Conservation (phyloP, 805 yeast genomes). For the Candida arabinofermentans region DNA sequence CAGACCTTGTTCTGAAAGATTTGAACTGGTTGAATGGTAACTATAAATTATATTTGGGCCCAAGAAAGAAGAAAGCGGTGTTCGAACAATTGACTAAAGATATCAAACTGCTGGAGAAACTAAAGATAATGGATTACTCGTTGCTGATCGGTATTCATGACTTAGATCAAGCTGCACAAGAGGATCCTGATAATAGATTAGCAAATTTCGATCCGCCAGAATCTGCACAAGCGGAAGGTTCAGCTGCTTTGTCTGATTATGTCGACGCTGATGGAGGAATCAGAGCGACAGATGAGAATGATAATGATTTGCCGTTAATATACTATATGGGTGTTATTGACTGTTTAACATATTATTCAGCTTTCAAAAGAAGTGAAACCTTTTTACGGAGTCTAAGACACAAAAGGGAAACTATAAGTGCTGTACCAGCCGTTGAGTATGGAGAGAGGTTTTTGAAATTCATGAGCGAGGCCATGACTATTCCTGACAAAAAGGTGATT, state of each 20-base stretch:
- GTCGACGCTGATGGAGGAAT: slow-evolving; percentile 67
- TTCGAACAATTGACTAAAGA: slow-evolving; percentile 71
- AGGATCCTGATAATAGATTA: slow-evolving; percentile 21
- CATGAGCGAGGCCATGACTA: slow-evolving; percentile 33
- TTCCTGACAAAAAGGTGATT: background rate
- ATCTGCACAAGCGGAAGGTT: slow-evolving; percentile 11
- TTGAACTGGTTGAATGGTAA: slow-evolving; percentile 76
- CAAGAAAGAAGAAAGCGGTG: slow-evolving; percentile 55
- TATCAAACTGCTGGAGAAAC: slow-evolving; percentile 61
- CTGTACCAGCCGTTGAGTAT: slow-evolving; percentile 87
- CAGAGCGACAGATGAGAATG: slow-evolving; percentile 59
- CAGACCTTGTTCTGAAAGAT: slow-evolving; percentile 68
- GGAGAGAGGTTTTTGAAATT: slow-evolving; percentile 82
- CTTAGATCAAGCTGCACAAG: slow-evolving; percentile 48
- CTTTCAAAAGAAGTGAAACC: slow-evolving; percentile 77
- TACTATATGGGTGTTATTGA: slow-evolving; percentile 94
- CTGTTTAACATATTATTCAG: slow-evolving; percentile 78
- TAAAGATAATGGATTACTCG: slow-evolving; percentile 95
- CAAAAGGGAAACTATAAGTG: slow-evolving; percentile 68
- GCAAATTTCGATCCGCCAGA: slow-evolving; percentile 24
- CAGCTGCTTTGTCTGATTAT: slow-evolving; percentile 13
- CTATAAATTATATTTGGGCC: slow-evolving; percentile 70
- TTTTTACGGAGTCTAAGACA: slow-evolving; percentile 74
- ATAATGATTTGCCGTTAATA: slow-evolving; percentile 60
- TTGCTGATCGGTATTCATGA: slow-evolving; percentile 86